These are phyloP conservation scores for Suillus brevipes DNA, from an alignment of 768 basidiomycete genomes.

Conservation along the genomic window DNA sequence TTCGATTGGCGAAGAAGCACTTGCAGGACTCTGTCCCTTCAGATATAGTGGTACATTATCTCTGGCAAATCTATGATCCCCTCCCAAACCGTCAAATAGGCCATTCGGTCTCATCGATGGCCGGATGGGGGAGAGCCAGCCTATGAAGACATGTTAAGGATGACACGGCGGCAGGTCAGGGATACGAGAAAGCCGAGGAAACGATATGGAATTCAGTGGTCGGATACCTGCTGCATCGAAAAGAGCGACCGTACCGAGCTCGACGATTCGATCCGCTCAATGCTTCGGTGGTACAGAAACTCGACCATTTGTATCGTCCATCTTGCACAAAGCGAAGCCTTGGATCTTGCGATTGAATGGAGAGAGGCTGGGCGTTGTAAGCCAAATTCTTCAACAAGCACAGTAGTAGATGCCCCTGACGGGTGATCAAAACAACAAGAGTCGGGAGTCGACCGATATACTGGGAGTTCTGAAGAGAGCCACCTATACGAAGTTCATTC, in stretches of 20 bases:
- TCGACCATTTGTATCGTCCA: slow-evolving; percentile 31
- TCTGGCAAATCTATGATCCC: background rate
- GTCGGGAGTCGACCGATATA: background rate
- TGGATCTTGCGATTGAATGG: slow-evolving; percentile 28
- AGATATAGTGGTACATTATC: background rate
- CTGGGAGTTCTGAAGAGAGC: background rate
- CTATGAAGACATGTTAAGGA: background rate
- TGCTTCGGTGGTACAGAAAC: slow-evolving; percentile 34
- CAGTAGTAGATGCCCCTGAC: slow-evolving; percentile 22
- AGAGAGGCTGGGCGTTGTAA: slow-evolving; percentile 17
- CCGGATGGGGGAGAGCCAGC: slow-evolving; percentile 4
- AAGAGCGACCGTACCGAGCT: slow-evolving; percentile 26
- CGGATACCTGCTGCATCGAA: slow-evolving; percentile 34
- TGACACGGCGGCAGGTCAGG: background rate
- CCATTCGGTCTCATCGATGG: slow-evolving; percentile 7
- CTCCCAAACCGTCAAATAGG: slow-evolving; percentile 1
- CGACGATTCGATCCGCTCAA: slow-evolving; percentile 32
- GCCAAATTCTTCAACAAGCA: slow-evolving; percentile 28
- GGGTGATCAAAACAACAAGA: slow-evolving; percentile 15
- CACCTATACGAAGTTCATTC: background rate
- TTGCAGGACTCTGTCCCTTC: background rate
- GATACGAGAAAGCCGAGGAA: slow-evolving; percentile 18
- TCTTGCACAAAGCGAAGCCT: slow-evolving; percentile 18
- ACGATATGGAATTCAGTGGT: slow-evolving; percentile 27
- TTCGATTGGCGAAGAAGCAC: background rate